These are phyloP conservation scores for Phytophthora pluvialis DNA, from an alignment of 352 stramenopile species.

Conservation along the genomic window DNA sequence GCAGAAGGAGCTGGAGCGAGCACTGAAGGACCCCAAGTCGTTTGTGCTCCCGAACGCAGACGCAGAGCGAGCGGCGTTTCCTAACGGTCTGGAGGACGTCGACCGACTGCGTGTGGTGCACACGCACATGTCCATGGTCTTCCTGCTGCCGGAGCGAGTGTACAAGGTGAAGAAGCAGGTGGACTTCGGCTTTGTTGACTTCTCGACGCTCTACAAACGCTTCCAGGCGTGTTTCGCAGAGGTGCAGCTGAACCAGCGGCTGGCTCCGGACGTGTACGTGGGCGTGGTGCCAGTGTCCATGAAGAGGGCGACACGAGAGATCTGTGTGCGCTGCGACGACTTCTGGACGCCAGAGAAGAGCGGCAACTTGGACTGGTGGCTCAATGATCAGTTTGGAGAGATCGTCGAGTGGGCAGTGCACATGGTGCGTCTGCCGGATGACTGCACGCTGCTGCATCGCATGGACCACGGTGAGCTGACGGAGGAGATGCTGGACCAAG, in stretches of 20 bases:
- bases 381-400: constrained; percentile 70
- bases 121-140: constrained; percentile 83
- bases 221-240: constrained; percentile 77
- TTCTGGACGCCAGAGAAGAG: constrained; percentile 75
- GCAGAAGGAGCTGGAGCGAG: constrained; percentile 50
- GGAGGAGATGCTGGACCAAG: constrained; percentile 41
- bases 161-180: constrained; percentile 85
- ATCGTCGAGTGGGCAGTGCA: constrained; percentile 82
- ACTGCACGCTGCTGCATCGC: constrained; percentile 51
- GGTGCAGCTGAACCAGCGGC: constrained; percentile 74
- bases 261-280: constrained; percentile 69
- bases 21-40: constrained; percentile 13
- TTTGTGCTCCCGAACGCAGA: constrained; percentile 8
- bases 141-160: constrained; percentile 59
- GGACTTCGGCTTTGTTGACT: constrained; percentile 77
- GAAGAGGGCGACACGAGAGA: constrained; percentile 52
- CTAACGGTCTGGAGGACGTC: neutral
- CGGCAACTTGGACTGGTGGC: constrained; percentile 62
- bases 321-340: constrained; percentile 67
- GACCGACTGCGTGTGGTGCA: constrained; percentile 51
- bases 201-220: constrained; percentile 73
- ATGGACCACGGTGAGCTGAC: constrained; percentile 47
- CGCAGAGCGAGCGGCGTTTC: constrained; percentile 33
- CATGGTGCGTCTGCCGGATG: constrained; percentile 68
- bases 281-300: constrained; percentile 75